Conservation (phyloP, 805 yeast genomes). For the Candida arabinofermentans region DNA sequence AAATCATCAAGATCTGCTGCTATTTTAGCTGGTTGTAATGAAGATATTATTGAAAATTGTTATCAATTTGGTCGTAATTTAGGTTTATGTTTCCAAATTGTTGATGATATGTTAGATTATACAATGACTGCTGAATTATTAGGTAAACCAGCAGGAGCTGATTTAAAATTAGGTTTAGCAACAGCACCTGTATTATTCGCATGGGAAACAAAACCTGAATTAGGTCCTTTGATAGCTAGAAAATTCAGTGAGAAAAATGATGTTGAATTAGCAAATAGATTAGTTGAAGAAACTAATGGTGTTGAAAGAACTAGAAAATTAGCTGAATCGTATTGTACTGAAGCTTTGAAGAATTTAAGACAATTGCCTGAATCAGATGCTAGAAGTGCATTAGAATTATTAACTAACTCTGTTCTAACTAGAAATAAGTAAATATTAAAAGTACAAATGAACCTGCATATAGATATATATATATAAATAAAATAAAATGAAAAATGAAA, state of each 20-base stretch:
- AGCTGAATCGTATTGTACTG: slow-evolving; percentile 74
- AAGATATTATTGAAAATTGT: slow-evolving; percentile 72
- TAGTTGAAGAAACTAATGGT: slow-evolving; percentile 70
- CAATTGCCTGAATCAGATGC: slow-evolving; percentile 85
- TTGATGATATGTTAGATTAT: slow-evolving; percentile 94
- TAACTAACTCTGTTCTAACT: slow-evolving; percentile 79
- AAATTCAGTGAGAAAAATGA: slow-evolving; percentile 82
- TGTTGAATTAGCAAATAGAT: slow-evolving; percentile 71
- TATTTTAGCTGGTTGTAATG: slow-evolving; percentile 80
- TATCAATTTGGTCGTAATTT: slow-evolving; percentile 90
- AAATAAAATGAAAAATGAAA: no score
- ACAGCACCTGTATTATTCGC: slow-evolving; percentile 96
- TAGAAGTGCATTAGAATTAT: slow-evolving; percentile 76
- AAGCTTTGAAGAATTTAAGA: slow-evolving; percentile 69
- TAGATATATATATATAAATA: no score
- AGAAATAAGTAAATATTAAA: slow-evolving; percentile 58
- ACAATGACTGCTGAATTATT: slow-evolving; percentile 79
- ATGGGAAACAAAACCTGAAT: slow-evolving; percentile 81
- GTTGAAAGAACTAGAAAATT: slow-evolving; percentile 68
- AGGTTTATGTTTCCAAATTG: slow-evolving; percentile 93
- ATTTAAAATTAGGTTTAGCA: slow-evolving; percentile 87
- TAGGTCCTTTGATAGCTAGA: slow-evolving; percentile 80
- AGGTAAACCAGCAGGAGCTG: slow-evolving; percentile 97
- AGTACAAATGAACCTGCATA: neutral
- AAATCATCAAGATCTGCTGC: slow-evolving; percentile 93